Evolutionary conservation across 148 eudicot genomes (phyloP).

Genomic region (Bassia scoparia): DNA sequence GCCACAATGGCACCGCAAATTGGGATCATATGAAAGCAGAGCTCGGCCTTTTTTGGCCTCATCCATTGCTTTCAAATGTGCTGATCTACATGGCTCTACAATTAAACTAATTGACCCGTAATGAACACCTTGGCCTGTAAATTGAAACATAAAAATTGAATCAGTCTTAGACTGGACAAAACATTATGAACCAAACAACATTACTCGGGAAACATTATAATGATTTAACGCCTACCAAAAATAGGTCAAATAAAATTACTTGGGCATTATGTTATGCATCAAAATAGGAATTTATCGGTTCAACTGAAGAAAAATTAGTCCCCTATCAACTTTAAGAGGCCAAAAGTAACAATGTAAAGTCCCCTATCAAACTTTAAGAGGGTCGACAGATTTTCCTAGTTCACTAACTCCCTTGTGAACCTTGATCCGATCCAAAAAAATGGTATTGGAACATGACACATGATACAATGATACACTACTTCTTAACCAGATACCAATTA

Average conservation of each 20-base stretch:
- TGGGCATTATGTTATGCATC: not conserved
- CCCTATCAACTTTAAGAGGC: too few species aligned
- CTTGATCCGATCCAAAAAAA: too few species aligned
- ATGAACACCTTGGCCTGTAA: constrained; percentile 68
- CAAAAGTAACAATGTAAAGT: too few species aligned
- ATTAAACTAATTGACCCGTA: constrained; percentile 90
- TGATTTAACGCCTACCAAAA: not conserved
- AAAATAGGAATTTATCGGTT: not conserved
- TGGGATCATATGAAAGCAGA: constrained; percentile 81
- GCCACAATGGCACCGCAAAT: constrained; percentile 83
- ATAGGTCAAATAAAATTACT: not conserved
- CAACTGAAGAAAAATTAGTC: constrained; percentile 3
- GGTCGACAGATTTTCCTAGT: too few species aligned
- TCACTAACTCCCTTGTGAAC: too few species aligned
- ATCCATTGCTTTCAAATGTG: constrained; percentile 84
- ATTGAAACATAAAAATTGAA: not conserved
- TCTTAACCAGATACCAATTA: too few species aligned
- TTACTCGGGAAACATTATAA: not conserved
- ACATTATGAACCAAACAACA: not conserved
- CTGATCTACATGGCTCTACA: constrained; percentile 91
- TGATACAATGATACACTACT: too few species aligned
- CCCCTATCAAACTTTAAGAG: too few species aligned
- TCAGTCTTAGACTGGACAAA: not conserved
- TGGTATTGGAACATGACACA: too few species aligned
- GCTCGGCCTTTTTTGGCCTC: constrained; percentile 80